Conservation (phyloP, 768 basidiomycete species). For the Austroboletus festivus region DNA sequence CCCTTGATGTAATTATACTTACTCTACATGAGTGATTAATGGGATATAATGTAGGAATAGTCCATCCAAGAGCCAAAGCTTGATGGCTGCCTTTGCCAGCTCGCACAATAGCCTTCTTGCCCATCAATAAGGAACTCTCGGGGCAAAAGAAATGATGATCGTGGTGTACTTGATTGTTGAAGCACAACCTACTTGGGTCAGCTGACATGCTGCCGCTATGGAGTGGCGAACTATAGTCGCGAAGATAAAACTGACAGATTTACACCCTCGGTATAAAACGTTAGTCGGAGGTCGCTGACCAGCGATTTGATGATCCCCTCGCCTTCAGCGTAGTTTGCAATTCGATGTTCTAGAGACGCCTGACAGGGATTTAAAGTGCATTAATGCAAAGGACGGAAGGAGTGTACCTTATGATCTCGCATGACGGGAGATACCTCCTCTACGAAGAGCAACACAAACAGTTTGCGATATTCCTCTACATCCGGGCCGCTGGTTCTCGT, state of each 20-base stretch:
- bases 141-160: conserved; percentile 45
- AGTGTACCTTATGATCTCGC: conserved; percentile 52
- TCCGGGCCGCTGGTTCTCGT: conserved; percentile 76
- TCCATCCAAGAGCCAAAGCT: conserved; percentile 44
- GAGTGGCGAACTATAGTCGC: neutral
- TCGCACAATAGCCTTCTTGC: conserved; percentile 59
- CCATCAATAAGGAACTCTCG: conserved; percentile 55
- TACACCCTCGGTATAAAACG: conserved; percentile 52
- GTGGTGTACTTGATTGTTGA: conserved; percentile 62
- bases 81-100: conserved; percentile 72
- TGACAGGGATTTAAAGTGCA: conserved; percentile 6
- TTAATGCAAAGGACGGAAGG: neutral
- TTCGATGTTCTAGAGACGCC: conserved; percentile 36
- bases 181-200: conserved; percentile 63
- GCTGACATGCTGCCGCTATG: conserved; percentile 60
- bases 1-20: too few species aligned
- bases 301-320: conserved; percentile 59
- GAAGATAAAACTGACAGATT: conserved; percentile 24
- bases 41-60: too few species aligned
- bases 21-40: too few species aligned
- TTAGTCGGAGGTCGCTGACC: conserved; percentile 61
- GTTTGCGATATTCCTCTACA: conserved; percentile 71
- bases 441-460: conserved; percentile 75
- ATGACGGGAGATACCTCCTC: conserved; percentile 56
- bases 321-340: conserved; percentile 56